A percentile compares a stretch with the other conserved stretches of the same genome.
phyloP scores from a whole-genome alignment of 257 asterid species.

The Anisodus acutangulus region DNA sequence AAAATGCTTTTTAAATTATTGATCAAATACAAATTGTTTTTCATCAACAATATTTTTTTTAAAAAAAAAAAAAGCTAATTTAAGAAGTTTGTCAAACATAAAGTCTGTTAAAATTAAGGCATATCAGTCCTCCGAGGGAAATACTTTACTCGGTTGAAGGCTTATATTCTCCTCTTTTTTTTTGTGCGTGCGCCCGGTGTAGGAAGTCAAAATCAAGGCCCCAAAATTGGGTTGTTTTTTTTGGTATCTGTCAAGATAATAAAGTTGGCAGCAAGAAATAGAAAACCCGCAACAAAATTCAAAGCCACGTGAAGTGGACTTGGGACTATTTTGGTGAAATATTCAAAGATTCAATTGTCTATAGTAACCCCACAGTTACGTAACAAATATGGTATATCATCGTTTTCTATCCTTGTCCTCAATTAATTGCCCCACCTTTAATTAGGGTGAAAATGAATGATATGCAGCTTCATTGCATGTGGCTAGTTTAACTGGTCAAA shows the following conservation, averaged over 20 bases:
- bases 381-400: background rate
- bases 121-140: too few species aligned
- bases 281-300: background rate
- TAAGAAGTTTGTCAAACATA: too few species aligned
- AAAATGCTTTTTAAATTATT: too few species aligned
- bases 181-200: background rate
- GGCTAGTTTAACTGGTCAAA: background rate
- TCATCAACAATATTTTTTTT: too few species aligned
- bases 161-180: too few species aligned
- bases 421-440: background rate
- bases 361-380: background rate
- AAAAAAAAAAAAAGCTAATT: too few species aligned
- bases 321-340: background rate
- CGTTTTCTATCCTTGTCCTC: background rate
- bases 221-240: constrained; percentile 14
- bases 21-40: too few species aligned
- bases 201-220: constrained; percentile 16
- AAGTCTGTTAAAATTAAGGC: too few species aligned
- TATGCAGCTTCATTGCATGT: constrained; percentile 3
- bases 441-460: constrained; percentile 2
- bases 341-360: constrained; percentile 12
- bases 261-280: constrained; percentile 24
- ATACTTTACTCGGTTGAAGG: too few species aligned
- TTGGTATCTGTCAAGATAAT: constrained; percentile 15
- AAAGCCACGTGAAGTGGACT: constrained; percentile 49